Base-by-base conservation (phyloP, 176 grass and related monocot species). In the Avena sativa region DNA sequence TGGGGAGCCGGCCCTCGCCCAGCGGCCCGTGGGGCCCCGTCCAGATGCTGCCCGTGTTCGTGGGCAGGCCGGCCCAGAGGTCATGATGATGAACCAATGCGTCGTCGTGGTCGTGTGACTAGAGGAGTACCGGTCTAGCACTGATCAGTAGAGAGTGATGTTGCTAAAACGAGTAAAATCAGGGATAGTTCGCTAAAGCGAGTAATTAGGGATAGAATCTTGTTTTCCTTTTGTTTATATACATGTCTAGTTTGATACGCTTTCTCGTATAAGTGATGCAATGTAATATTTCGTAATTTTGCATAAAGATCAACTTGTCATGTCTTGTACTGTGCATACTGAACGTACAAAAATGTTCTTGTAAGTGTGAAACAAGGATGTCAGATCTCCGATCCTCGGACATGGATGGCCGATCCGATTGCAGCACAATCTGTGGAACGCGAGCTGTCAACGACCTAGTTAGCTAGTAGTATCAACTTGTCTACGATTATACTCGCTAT, bases 51-150 rank as follows among this genome's bases (percentile, higher is more conserved):
- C 79, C 93, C 21, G 72, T 87, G 69, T 87, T 89, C 63, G 40
- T 85, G 21, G 86, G 90, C 68, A 76, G 87, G 21, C 46, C 88
- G 61, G 79, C 85, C 47, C 77, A 91, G 79, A 90, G 87, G 34
- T 82, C 95, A 2, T 91, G 84, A 88, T 44, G 56, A 28, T 2
- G 28, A 19, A 14, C 36, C 47, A 36, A 68, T 1, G 6, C 36
- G 64, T 66, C 46, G 7, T 48, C 46, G 8, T 10, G 40, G 5
- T 48, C 1, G 8, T 48, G 59, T 38, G 66, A 30, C 6, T 38
- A 38, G 66, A 68, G 65, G 14, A 16, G 15, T 38, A 69, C 30
- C 1, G 6, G 15, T 0, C 23, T 30, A 60, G 5, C 19, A 30
- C 25, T 34, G 65, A 14, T 43, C 40, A 43, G 40, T 43, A 43